A percentile compares a stretch with the other conserved stretches of the same genome.
phyloP scores from a whole-genome alignment of 2,329 filamentous ascomycete genomes.

The Neocatenulostroma microsporum region DNA sequence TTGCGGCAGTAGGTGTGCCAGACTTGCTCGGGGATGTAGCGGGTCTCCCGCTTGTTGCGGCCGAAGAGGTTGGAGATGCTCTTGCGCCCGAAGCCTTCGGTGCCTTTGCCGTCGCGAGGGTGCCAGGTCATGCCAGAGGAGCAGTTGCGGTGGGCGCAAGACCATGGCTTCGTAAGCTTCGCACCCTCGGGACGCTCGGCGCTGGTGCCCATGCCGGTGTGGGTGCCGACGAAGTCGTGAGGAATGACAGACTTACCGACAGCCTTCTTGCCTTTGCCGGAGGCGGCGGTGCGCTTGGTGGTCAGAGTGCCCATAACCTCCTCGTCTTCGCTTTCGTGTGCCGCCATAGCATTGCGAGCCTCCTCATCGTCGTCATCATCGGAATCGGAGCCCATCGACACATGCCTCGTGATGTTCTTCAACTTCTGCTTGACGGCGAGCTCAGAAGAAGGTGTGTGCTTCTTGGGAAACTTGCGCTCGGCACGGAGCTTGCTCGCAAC shows the following conservation, averaged over 20 bases:
- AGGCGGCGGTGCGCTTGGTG: background rate
- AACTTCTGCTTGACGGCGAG: slow-evolving; percentile 1
- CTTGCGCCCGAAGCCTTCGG: slow-evolving; percentile 12
- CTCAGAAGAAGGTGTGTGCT: slow-evolving; percentile 1
- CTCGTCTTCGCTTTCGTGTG: background rate
- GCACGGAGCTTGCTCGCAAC: background rate
- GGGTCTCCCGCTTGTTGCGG: slow-evolving; percentile 70
- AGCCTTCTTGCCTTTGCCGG: slow-evolving; percentile 1
- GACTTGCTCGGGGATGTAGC: slow-evolving; percentile 58
- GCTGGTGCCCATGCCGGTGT: slow-evolving; percentile 6
- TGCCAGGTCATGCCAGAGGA: slow-evolving; percentile 16
- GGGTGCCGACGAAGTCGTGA: slow-evolving; percentile 4
- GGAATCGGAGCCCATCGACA: background rate
- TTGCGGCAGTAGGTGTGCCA: slow-evolving; percentile 76
- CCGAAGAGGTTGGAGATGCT: slow-evolving; percentile 35
- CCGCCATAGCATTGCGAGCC: no score
- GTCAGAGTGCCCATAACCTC: background rate
- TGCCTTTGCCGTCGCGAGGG: slow-evolving; percentile 2
- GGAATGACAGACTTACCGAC: background rate
- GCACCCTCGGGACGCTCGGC: slow-evolving; percentile 4
- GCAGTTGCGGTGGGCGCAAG: slow-evolving; percentile 17
- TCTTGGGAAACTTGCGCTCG: background rate
- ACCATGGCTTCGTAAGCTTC: slow-evolving; percentile 11
- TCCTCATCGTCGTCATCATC: slow-evolving; percentile 1
- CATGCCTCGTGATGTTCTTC: no score